Evolutionary conservation across 2,329 filamentous ascomycete species (phyloP).

Genomic region (Sporothrix mexicana): DNA sequence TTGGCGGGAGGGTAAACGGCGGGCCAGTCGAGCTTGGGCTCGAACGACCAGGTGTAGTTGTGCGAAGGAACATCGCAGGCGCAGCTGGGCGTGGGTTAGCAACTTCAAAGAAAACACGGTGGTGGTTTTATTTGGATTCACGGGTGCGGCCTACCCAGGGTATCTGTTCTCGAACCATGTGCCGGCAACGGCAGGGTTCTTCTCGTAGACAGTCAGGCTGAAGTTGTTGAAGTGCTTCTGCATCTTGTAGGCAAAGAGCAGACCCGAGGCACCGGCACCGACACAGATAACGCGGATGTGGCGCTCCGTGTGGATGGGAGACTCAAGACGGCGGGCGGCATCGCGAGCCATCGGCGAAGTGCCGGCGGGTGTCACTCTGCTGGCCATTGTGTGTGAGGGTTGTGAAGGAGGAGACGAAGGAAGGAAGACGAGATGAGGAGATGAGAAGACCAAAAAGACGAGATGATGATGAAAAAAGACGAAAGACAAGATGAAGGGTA

Average conservation of each 20-base stretch:
- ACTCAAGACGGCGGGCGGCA: slow-evolving; percentile 35
- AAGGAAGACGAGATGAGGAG: neutral
- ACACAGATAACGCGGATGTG: slow-evolving; percentile 48
- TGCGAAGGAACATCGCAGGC: slow-evolving; percentile 58
- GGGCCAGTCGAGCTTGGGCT: slow-evolving; percentile 43
- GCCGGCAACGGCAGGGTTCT: slow-evolving; percentile 54
- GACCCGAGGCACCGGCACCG: slow-evolving; percentile 55
- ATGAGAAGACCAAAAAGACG: neutral
- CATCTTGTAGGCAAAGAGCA: slow-evolving; percentile 56
- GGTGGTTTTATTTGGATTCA: neutral
- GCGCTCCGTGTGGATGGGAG: slow-evolving; percentile 38
- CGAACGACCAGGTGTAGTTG: slow-evolving; percentile 50
- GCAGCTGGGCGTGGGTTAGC: slow-evolving; percentile 41
- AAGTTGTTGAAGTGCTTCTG: slow-evolving; percentile 50
- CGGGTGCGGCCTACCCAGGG: slow-evolving; percentile 44
- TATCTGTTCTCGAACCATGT: slow-evolving; percentile 60
- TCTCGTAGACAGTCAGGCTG: slow-evolving; percentile 50
- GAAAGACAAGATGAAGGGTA: slow-evolving; percentile 4
- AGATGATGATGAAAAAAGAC: neutral
- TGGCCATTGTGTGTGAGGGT: slow-evolving; percentile 30
- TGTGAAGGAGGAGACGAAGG: neutral
- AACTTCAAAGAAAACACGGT: neutral
- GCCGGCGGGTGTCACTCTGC: slow-evolving; percentile 25
- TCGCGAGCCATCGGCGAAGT: slow-evolving; percentile 27
- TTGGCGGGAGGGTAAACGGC: slow-evolving; percentile 41